Conservation (phyloP, 345 rosid genomes). For the Litchi chinensis region DNA sequence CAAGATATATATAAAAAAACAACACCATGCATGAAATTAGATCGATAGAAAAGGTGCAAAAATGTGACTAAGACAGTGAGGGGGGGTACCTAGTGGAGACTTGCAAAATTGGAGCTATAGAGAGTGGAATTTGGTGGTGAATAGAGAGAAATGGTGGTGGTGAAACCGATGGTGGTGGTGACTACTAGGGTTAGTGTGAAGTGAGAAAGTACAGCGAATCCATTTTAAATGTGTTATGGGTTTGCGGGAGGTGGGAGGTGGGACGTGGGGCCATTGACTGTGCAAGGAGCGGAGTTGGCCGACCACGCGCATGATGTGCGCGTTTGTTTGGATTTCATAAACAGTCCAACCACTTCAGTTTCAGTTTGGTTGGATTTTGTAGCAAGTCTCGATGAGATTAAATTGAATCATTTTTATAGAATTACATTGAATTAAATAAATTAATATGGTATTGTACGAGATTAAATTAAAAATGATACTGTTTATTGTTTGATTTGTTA, state of each 20-base stretch:
- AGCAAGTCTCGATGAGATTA: no score
- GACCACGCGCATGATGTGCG: background rate
- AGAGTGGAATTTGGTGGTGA: no score
- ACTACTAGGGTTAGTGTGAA: constrained; percentile 8
- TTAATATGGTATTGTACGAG: no score
- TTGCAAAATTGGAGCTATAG: background rate
- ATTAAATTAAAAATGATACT: no score
- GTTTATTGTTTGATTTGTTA: no score
- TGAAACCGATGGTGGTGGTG: background rate
- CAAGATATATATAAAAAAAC: background rate
- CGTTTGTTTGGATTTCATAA: no score
- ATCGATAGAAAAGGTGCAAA: background rate
- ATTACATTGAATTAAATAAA: no score
- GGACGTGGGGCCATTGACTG: background rate
- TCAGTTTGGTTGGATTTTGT: background rate
- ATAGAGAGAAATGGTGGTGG: background rate
- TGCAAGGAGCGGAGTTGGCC: no score
- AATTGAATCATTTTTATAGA: no score
- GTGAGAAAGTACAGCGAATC: background rate
- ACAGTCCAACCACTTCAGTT: background rate
- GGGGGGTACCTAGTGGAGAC: background rate
- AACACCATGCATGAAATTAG: background rate
- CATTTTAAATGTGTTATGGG: background rate
- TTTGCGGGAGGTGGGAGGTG: background rate
- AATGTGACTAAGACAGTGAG: background rate